Evolutionary conservation across 345 rosid genomes (phyloP).

Genomic region (Gossypium turneri): DNA sequence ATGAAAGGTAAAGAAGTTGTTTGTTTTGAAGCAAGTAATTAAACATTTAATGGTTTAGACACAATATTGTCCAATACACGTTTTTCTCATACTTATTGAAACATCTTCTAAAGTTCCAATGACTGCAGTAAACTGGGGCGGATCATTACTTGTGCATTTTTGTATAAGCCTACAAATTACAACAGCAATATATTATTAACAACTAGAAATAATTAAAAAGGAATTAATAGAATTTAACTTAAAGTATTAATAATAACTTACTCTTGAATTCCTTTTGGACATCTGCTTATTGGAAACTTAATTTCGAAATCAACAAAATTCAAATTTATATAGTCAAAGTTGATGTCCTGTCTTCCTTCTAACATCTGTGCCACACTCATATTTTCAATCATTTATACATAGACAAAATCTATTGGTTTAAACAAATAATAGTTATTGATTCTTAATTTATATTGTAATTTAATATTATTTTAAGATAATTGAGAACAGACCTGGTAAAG

Average conservation of each 20-base stretch:
- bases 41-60: background rate
- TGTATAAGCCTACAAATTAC: constrained; percentile 31
- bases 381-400: background rate
- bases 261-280: constrained; percentile 44
- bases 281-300: constrained; percentile 36
- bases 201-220: background rate
- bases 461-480: too few relatives aligned
- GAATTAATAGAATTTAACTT: background rate
- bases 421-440: too few relatives aligned
- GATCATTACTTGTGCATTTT: constrained; percentile 32
- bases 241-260: constrained; percentile 21
- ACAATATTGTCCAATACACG: constrained; percentile 6
- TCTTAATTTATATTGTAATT: too few relatives aligned
- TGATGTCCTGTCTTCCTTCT: constrained; percentile 2
- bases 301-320: constrained; percentile 30
- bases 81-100: constrained; percentile 10
- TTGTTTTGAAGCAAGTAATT: background rate
- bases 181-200: background rate
- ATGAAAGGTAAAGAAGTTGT: too few relatives aligned
- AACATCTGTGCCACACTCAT: background rate
- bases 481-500: constrained; percentile 39
- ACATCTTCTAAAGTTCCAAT: constrained; percentile 46
- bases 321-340: constrained; percentile 16
- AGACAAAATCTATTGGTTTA: too few relatives aligned
- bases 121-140: constrained; percentile 29